These are phyloP conservation scores for Colletotrichum cuscutae DNA, from an alignment of 2,329 filamentous ascomycete genomes.

Conservation along the genomic window DNA sequence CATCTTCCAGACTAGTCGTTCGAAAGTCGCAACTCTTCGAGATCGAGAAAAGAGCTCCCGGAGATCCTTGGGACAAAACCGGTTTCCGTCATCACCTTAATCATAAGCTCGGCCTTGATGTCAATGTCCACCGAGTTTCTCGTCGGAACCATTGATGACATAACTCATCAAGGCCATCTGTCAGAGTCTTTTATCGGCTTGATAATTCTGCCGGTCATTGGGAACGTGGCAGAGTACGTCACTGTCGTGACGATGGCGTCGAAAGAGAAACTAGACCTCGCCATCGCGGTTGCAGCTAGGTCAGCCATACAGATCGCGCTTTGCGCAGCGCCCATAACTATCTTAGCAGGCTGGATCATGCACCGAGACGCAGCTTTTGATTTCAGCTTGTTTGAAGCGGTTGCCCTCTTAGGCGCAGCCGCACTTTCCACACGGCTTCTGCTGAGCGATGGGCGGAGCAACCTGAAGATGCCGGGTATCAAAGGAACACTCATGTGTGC, in stretches of 20 bases:
- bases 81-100: slow-evolving; percentile 60
- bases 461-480: slow-evolving; percentile 58
- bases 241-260: slow-evolving; percentile 68
- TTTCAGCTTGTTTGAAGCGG: slow-evolving; percentile 81
- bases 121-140: slow-evolving; percentile 71
- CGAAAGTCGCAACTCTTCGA: not conserved
- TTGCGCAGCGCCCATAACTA: slow-evolving; percentile 69
- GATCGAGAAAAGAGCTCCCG: rapidly evolving
- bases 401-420: slow-evolving; percentile 76
- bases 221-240: slow-evolving; percentile 72
- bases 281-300: slow-evolving; percentile 69
- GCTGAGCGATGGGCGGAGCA: slow-evolving; percentile 76
- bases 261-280: slow-evolving; percentile 71
- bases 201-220: slow-evolving; percentile 70
- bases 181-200: slow-evolving; percentile 70
- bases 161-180: slow-evolving; percentile 59
- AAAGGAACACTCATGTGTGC: slow-evolving; percentile 68
- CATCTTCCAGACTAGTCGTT: slow-evolving; percentile 32
- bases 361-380: slow-evolving; percentile 70
- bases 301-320: slow-evolving; percentile 71
- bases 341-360: slow-evolving; percentile 69
- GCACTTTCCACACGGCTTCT: slow-evolving; percentile 78
- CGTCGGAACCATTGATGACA: slow-evolving; percentile 66
- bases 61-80: slow-evolving; percentile 31
- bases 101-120: slow-evolving; percentile 65